Conservation (phyloP, 1,139 yeast species). For the Protomyces arabidopsidicola region DNA sequence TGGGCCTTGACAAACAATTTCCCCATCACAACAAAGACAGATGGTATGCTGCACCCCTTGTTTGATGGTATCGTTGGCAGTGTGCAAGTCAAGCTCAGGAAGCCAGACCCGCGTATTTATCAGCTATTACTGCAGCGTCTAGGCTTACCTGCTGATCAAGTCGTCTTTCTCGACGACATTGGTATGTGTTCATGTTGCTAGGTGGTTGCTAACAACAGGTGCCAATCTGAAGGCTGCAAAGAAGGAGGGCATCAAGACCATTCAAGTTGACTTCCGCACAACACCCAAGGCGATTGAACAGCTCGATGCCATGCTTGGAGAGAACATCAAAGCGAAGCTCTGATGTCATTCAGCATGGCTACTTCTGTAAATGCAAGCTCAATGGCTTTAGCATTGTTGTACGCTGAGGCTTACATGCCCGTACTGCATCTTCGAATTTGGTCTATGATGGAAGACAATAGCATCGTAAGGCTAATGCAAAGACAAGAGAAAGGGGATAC, state of each 20-base stretch:
- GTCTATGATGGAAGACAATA: too few relatives aligned
- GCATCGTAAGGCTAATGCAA: too few relatives aligned
- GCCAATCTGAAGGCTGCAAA: conserved; percentile 20
- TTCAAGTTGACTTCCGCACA: conserved; percentile 21
- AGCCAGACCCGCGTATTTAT: conserved; percentile 17
- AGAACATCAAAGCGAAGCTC: neutral
- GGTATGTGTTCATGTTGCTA: neutral
- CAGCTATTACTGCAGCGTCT: conserved; percentile 8
- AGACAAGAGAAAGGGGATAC: too few relatives aligned
- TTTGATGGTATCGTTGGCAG: conserved; percentile 24
- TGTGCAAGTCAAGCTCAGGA: conserved; percentile 17
- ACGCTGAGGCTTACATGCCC: too few relatives aligned
- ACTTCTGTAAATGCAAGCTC: too few relatives aligned
- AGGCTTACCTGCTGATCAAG: conserved; percentile 11
- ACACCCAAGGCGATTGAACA: conserved; percentile 18
- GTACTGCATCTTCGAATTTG: too few relatives aligned
- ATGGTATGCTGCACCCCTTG: conserved; percentile 12
- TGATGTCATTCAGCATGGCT: neutral
- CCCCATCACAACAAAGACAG: conserved; percentile 9
- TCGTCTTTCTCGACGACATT: neutral
- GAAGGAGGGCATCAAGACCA: conserved; percentile 19
- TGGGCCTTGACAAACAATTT: conserved; percentile 26
- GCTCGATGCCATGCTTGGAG: conserved; percentile 2
- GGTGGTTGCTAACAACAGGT: conserved; percentile 1
- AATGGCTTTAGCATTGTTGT: too few relatives aligned